phyloP scores from a whole-genome alignment of 2,329 filamentous ascomycete genomes.

The Verticillium alfalfae region DNA sequence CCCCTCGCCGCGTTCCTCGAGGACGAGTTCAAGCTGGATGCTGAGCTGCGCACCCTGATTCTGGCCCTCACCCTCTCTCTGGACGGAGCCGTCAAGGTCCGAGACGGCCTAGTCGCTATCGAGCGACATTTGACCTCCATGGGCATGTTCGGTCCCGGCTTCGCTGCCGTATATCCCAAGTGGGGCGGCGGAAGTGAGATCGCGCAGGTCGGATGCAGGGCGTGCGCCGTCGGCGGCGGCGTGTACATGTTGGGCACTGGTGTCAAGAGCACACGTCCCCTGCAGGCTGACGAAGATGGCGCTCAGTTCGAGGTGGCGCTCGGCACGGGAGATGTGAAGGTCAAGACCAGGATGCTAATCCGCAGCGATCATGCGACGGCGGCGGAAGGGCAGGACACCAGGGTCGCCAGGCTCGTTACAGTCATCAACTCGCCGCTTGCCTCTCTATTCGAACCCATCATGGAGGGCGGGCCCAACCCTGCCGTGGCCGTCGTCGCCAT shows the following conservation, averaged over 20 bases:
- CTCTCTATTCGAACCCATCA: conserved; percentile 61
- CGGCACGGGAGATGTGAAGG: conserved; percentile 45
- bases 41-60: conserved; percentile 57
- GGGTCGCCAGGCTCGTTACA: conserved; percentile 57
- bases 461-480: conserved; percentile 71
- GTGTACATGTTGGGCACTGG: conserved; percentile 81
- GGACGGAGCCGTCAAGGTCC: conserved; percentile 55
- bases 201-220: conserved; percentile 84
- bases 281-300: conserved; percentile 17
- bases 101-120: conserved; percentile 66
- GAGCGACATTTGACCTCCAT: conserved; percentile 79
- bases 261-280: conserved; percentile 33
- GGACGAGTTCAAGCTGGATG: conserved; percentile 61
- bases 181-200: conserved; percentile 90
- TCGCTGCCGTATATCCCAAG: conserved; percentile 84
- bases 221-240: conserved; percentile 83
- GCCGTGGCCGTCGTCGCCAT: conserved; percentile 68
- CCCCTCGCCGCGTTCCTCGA: conserved; percentile 55
- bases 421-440: conserved; percentile 63
- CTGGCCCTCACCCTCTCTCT: conserved; percentile 68
- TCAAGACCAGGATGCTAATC: conserved; percentile 52
- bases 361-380: conserved; percentile 27
- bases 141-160: conserved; percentile 81
- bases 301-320: conserved; percentile 40
- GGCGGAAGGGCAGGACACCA: conserved; percentile 12